A percentile compares a stretch with the other conserved stretches of the same genome.
These are phyloP conservation scores for Solidago caesia DNA, from an alignment of 129 eudicot species.

Conservation along the genomic window DNA sequence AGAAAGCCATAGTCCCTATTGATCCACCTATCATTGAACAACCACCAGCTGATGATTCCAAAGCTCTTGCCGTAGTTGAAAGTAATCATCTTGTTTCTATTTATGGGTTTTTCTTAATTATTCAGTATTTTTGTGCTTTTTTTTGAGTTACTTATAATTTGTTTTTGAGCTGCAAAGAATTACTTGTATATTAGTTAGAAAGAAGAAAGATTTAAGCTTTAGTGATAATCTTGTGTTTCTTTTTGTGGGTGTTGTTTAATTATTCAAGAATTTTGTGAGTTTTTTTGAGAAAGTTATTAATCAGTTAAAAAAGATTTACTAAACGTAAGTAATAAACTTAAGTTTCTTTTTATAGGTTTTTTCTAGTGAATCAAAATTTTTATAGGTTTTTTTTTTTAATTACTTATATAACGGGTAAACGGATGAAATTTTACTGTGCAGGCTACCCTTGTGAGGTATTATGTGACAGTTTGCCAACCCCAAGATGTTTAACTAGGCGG, in stretches of 20 bases:
- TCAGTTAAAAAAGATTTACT: too few species aligned
- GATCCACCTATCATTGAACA: conserved; percentile 48
- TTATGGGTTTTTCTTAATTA: background rate
- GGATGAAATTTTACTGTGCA: too few species aligned
- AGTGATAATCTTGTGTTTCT: background rate
- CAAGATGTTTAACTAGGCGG: too few species aligned
- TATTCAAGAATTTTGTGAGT: background rate
- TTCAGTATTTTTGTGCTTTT: background rate
- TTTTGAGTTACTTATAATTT: too few species aligned
- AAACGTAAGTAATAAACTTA: too few species aligned
- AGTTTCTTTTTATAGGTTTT: too few species aligned
- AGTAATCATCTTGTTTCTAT: conserved; percentile 34
- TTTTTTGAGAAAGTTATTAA: background rate
- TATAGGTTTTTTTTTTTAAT: too few species aligned
- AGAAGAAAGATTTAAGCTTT: background rate
- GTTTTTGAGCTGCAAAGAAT: background rate
- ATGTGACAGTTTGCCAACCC: too few species aligned
- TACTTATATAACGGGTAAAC: too few species aligned
- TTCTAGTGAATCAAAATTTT: too few species aligned
- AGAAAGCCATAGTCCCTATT: conserved; percentile 53
- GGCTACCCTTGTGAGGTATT: too few species aligned
- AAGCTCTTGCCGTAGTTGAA: conserved; percentile 63
- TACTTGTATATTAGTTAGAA: background rate
- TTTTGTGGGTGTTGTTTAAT: background rate
- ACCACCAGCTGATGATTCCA: conserved; percentile 55